Evolutionary conservation across 306 rosid species (phyloP).

Genomic region (Ormosia semicastrata): DNA sequence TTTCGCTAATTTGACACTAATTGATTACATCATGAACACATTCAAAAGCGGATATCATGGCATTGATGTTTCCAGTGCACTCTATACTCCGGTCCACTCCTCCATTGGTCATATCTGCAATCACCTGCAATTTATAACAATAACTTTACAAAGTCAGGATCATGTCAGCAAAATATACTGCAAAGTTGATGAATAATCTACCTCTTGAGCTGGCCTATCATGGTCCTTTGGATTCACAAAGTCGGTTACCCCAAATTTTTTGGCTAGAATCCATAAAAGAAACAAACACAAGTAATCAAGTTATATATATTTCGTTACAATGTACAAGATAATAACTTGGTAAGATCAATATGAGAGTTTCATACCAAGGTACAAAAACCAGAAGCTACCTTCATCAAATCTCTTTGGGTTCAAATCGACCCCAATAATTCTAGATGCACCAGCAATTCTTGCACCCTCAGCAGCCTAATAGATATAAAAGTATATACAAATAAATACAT

Average conservation of each 20-base stretch:
- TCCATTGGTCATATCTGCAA: too few relatives aligned
- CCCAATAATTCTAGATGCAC: constrained; percentile 44
- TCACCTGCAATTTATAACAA: too few relatives aligned
- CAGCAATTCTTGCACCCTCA: constrained; percentile 47
- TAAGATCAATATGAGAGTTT: background rate
- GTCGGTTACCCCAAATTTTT: constrained; percentile 50
- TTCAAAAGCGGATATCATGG: too few relatives aligned
- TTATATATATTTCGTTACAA: background rate
- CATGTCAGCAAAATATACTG: too few relatives aligned
- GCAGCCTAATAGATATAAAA: constrained; percentile 34
- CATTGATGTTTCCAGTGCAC: too few relatives aligned
- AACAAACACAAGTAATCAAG: background rate
- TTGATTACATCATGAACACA: too few relatives aligned
- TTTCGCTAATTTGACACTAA: too few relatives aligned
- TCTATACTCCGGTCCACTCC: too few relatives aligned
- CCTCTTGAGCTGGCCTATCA: constrained; percentile 51
- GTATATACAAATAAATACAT: background rate
- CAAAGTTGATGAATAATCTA: too few relatives aligned
- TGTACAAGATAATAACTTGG: background rate
- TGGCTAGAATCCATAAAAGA: constrained; percentile 31
- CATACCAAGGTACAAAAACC: background rate
- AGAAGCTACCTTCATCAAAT: constrained; percentile 39
- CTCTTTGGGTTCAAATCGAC: constrained; percentile 35
- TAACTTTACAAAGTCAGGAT: too few relatives aligned
- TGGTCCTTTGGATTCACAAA: constrained; percentile 54